Base-by-base conservation (phyloP, 352 stramenopile species). In the Phytophthora pluvialis region DNA sequence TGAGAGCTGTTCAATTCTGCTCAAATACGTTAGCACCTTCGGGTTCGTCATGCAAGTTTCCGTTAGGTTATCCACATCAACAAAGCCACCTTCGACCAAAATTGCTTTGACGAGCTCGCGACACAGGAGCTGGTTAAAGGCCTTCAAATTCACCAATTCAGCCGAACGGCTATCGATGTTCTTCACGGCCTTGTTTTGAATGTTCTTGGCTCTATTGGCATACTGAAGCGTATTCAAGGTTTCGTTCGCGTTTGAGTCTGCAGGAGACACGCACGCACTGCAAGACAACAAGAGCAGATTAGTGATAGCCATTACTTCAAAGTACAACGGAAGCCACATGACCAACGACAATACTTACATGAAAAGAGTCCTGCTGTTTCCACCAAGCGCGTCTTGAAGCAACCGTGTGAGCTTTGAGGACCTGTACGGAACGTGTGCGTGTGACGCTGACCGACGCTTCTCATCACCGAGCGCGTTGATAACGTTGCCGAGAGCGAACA, bases 151-250 rank as follows among this genome's bases (percentile, higher is more conserved):
- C 16, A 86, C 60, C 0, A 96, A 49, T 51, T 96, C 85, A 0
- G 81, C 84, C 11, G 87, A 92, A 11, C 81, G 73, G n/a, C 73
- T 82, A 70, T 96, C 87, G 31, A 96, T 82, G 40, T 96, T 96
- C 50, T 96, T 96, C 25, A 96, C 77, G 4, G 88, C 88, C 59
- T 96, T 96, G 58, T 96, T 96, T 35, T 95, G 88, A 52, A 96
- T 96, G 47, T 95, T 95, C 46, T 91, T 93, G 6, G 88, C 88
- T 1, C 88, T 81, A 49, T 93, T 96, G 16, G 88, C 88, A 35
- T 96, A 96, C 38, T 94, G 87, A 7, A 96, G 74, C 3, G 88
- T 96, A 55, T 89, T 96, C 18, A 94, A 65, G 1, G 83, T 93
- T 62, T 96, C 88, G 29, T 76, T 81, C 11, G 72, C 60, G 47